Conservation (phyloP, 192 early-diverging fungal genomes). For the Backusella circina region DNA sequence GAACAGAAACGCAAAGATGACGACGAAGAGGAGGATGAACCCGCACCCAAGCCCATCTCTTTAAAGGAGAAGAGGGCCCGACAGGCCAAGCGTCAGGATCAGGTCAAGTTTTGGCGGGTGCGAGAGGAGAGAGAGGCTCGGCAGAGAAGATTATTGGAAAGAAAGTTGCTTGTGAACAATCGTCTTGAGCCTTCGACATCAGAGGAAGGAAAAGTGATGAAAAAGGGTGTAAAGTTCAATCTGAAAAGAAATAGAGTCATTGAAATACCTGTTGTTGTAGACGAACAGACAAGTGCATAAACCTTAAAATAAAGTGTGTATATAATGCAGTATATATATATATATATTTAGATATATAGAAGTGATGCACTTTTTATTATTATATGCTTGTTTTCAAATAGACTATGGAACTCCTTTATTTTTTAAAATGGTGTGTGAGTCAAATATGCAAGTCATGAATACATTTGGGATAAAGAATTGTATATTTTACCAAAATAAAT, state of each 20-base stretch:
- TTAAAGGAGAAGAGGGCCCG: constrained; percentile 28
- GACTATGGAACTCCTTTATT: too few species aligned
- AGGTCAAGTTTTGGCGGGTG: constrained; percentile 33
- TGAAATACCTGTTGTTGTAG: not conserved
- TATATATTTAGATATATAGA: too few species aligned
- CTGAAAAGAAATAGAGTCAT: constrained; percentile 25
- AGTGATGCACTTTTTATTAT: too few species aligned
- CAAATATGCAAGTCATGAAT: too few species aligned
- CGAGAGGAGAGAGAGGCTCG: constrained; percentile 32
- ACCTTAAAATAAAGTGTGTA: not conserved
- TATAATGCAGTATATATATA: too few species aligned
- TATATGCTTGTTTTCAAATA: too few species aligned
- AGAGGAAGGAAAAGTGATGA: not conserved
- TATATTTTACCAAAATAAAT: too few species aligned
- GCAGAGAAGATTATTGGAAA: constrained; percentile 3
- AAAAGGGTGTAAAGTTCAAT: constrained; percentile 28
- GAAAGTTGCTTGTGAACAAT: constrained; percentile 9
- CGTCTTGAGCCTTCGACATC: not conserved
- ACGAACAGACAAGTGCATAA: not conserved
- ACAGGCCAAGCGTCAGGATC: constrained; percentile 26
- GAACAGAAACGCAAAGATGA: too few species aligned
- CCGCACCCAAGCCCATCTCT: constrained; percentile 11
- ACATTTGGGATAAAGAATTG: too few species aligned
- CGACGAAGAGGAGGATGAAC: constrained; percentile 10
- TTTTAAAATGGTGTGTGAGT: too few species aligned